phyloP scores from a whole-genome alignment of 306 rosid genomes.

The Vigna radiata region DNA sequence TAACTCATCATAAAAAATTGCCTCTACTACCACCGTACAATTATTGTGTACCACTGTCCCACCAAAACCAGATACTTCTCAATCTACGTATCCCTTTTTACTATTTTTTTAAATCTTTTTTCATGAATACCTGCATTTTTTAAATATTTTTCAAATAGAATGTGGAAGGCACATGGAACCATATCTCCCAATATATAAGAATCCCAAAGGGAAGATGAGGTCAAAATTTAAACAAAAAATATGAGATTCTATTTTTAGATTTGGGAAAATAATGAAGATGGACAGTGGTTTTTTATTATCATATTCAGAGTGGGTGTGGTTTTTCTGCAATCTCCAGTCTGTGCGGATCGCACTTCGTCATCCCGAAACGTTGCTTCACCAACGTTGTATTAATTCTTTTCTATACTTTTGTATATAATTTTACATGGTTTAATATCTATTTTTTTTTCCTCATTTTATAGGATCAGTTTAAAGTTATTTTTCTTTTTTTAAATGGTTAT shows the following conservation, averaged over 20 bases:
- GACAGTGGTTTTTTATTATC: not conserved
- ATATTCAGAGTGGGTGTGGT: not conserved
- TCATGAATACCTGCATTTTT: too few relatives aligned
- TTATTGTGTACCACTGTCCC: slow-evolving; percentile 30
- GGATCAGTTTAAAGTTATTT: too few relatives aligned
- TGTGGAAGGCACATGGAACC: not conserved
- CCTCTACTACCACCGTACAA: slow-evolving; percentile 44
- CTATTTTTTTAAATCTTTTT: too few relatives aligned
- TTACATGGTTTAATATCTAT: too few relatives aligned
- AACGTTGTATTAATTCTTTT: not conserved
- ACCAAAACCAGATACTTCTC: not conserved
- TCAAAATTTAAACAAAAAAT: not conserved
- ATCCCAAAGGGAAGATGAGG: not conserved
- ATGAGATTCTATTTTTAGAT: not conserved
- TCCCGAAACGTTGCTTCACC: not conserved
- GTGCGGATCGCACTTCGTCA: slow-evolving; percentile 24
- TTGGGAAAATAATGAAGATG: not conserved
- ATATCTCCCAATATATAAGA: not conserved
- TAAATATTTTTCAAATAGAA: not conserved
- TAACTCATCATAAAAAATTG: slow-evolving; percentile 8
- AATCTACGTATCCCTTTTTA: too few relatives aligned
- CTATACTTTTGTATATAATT: not conserved
- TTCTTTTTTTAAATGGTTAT: too few relatives aligned
- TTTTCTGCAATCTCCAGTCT: slow-evolving; percentile 15
- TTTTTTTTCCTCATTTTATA: too few relatives aligned